Conservation (phyloP, 192 early-diverging fungal species). For the Chytriomyces confervae region DNA sequence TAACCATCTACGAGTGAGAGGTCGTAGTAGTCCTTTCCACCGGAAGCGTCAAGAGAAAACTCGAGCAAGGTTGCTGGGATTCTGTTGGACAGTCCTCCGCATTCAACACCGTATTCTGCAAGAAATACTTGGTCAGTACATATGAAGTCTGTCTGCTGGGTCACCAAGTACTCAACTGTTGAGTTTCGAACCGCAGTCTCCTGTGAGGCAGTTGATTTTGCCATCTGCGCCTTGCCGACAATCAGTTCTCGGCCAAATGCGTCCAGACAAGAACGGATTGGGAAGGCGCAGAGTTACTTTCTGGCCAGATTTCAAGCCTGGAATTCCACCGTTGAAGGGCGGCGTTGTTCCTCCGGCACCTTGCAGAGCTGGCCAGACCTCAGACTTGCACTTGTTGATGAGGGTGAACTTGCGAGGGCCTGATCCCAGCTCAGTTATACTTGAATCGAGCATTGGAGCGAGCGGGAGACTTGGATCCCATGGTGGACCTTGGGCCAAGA, state of each 20-base stretch:
- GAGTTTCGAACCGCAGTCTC: constrained; percentile 31
- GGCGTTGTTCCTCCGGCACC: constrained; percentile 9
- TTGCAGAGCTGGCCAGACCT: constrained; percentile 38
- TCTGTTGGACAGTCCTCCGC: constrained; percentile 35
- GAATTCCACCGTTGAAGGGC: constrained; percentile 28
- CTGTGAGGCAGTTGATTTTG: constrained; percentile 34
- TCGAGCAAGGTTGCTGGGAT: constrained; percentile 42
- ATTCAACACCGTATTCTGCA: constrained; percentile 35
- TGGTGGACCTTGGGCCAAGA: constrained; percentile 3
- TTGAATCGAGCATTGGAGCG: not conserved
- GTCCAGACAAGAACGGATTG: constrained; percentile 19
- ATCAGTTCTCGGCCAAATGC: constrained; percentile 38
- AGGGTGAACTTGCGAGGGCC: too few species aligned
- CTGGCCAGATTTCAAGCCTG: constrained; percentile 17
- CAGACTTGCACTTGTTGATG: constrained; percentile 35
- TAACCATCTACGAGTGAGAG: constrained; percentile 42
- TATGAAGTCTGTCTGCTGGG: not conserved
- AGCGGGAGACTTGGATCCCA: constrained; percentile 3
- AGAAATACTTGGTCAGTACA: not conserved
- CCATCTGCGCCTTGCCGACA: constrained; percentile 19
- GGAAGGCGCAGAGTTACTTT: not conserved
- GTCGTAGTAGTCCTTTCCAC: constrained; percentile 44
- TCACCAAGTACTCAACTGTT: not conserved
- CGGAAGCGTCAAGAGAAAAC: constrained; percentile 39
- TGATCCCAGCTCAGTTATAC: constrained; percentile 7